Conservation (phyloP, 2,329 filamentous ascomycete species). For the Fusarium goolgardi region DNA sequence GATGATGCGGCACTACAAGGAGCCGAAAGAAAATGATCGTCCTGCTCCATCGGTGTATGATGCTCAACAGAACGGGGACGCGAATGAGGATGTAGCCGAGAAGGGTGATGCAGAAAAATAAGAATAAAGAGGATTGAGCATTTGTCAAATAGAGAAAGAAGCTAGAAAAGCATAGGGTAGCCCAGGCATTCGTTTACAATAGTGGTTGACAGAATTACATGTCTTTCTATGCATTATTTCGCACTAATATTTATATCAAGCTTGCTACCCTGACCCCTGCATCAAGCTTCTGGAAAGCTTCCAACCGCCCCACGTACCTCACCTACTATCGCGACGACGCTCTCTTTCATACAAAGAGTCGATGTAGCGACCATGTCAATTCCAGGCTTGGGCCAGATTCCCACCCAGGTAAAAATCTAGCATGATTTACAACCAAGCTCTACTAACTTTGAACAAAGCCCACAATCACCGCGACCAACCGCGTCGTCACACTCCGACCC, state of each 20-base stretch:
- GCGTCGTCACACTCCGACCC: slow-evolving; percentile 66
- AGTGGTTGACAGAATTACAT: slow-evolving; percentile 14
- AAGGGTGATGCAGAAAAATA: slow-evolving; percentile 32
- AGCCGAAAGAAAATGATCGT: slow-evolving; percentile 60
- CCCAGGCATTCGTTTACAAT: neutral
- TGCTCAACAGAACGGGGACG: slow-evolving; percentile 40
- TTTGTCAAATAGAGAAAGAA: neutral
- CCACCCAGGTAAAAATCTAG: slow-evolving; percentile 62
- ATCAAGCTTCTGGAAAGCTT: slow-evolving; percentile 48
- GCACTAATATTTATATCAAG: slow-evolving; percentile 19
- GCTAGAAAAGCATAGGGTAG: slow-evolving; percentile 15
- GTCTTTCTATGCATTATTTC: accelerated
- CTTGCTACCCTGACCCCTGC: slow-evolving; percentile 20
- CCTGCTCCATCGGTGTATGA: slow-evolving; percentile 59
- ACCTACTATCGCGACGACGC: slow-evolving; percentile 29
- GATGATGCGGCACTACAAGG: slow-evolving; percentile 74
- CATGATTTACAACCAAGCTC: accelerated
- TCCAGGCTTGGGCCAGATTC: slow-evolving; percentile 77
- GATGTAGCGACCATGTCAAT: slow-evolving; percentile 72
- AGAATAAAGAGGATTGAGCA: neutral
- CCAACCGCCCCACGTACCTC: slow-evolving; percentile 43
- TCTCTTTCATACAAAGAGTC: slow-evolving; percentile 37
- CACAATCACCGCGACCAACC: slow-evolving; percentile 55
- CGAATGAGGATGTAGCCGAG: slow-evolving; percentile 12
- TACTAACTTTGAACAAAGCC: slow-evolving; percentile 47